A percentile compares a stretch with the other conserved stretches of the same genome.
Conservation (phyloP, 768 basidiomycete species). For the Cystofilobasidium capitatum region DNA sequence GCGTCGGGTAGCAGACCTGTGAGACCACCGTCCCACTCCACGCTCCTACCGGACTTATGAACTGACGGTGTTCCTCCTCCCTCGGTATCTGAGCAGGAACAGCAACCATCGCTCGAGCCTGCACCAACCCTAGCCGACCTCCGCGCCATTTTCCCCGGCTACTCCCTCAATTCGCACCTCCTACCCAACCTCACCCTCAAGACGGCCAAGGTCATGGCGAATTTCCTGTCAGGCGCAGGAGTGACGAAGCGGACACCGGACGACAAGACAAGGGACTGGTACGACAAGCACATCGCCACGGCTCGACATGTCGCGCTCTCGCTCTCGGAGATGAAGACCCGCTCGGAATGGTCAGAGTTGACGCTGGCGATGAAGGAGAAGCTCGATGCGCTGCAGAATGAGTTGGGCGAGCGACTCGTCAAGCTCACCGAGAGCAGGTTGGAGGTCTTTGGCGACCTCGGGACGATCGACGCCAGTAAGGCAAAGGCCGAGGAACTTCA, state of each 20-base stretch:
- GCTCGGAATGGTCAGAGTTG: not conserved
- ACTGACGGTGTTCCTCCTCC: no score
- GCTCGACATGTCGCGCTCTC: not conserved
- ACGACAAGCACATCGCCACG: not conserved
- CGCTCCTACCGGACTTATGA: no score
- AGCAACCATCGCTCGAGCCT: not conserved
- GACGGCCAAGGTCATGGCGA: conserved; percentile 8
- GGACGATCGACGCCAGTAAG: no score
- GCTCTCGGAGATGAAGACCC: not conserved
- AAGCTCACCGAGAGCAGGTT: conserved; percentile 2
- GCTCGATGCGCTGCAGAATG: not conserved
- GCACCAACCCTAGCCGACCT: not conserved
- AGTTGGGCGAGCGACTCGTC: not conserved
- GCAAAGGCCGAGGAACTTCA: no score
- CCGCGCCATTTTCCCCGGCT: not conserved
- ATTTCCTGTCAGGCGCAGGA: conserved; percentile 1
- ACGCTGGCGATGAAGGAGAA: not conserved
- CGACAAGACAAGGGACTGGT: not conserved
- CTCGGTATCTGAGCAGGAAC: no score
- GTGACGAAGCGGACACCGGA: conserved; percentile 2
- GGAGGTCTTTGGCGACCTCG: conserved; percentile 1
- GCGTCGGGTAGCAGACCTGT: no score
- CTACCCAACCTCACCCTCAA: not conserved
- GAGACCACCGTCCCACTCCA: no score
- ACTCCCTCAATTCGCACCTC: not conserved